Evolutionary conservation across 768 basidiomycete species (phyloP), one percentile per base, ranked within the genome.

Genomic region (Suillus americanus): DNA sequence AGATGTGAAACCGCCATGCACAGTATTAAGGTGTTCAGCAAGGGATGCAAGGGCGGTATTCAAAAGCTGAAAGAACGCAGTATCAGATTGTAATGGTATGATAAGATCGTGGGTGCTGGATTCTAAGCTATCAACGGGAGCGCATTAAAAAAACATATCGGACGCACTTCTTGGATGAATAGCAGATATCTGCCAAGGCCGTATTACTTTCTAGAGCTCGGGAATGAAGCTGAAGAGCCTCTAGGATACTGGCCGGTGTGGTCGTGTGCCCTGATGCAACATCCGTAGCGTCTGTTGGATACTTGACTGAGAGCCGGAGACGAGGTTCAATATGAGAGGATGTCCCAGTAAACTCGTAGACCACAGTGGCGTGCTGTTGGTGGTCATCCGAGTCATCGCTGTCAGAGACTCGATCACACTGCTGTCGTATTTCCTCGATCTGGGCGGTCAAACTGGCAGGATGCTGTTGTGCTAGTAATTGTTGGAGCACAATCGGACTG

Each of bases 81-180:
- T 80, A 71, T 96, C 94, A 40, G 91, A 87, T n/a, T 83, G 81
- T 7, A 97, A 85, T 3, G 92, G 89, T 41, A 97, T 89, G 60
- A 92, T 81, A 8, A 94, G 73, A 70, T 95, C 90, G 9, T 78
- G 70, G 18, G 59, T 59, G 13, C 66, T 69, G 30, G 20, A 3
- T 61, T 30, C 16, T 38, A 28, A 40, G 62, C 14, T 62, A 30
- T 59, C 25, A 61, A 23, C 13, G 12, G 28, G 20, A 28, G 18
- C 18, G 7, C 25, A 41, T 6, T 25, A 1, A 6, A 3, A 20
- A 16, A 41, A 59, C 12, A 28, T 25, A 30, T 30, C 10, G 12
- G 25, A 59, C 57, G 18, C 30, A 59, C 57, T 59, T 59, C 5
- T 40, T 20, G 6, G 57, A 59, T 28, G 57, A 59, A 18, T 30